Base-by-base conservation (phyloP, 1,139 yeast species). In the Tardiomyces depauwii region DNA sequence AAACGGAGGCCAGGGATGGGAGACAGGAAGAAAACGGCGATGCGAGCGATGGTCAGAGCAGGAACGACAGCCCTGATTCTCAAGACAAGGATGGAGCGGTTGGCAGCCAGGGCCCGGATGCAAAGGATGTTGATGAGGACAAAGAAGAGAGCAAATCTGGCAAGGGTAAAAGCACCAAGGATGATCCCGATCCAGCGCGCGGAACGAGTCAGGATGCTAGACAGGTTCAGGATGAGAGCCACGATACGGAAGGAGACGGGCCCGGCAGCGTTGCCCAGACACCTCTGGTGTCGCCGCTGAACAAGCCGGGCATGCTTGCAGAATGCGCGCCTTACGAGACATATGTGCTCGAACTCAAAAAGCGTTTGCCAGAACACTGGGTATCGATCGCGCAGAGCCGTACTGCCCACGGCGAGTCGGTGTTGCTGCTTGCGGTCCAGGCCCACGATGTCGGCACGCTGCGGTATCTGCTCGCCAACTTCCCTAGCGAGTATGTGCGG, bases 371-470 rank as follows among this genome's bases (percentile, higher is more conserved):
- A 2, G 41, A 39, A 13, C 21, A 25, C 27, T 18, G 21, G 10
- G 18, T 25, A 19, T 21, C 21, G 13, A 18, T 39, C 27, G 21
- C 41, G 13, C 21, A 21, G 4, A 21, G 41, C 27, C 6, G 85
- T 42, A 78, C 77, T 39, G 65, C 68, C 1, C 60, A 70, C 25
- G 95, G 96, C 0, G 88, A 84, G 56, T 82, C 95, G 7, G 68
- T 80, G 18, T 53, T 68, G 32, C 61, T 64, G 60, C 49, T 57
- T 42, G 59, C 61, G 2, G 49, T 59, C 12, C 59, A 55, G 21
- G 42, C 48, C 25, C 47, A 46, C 18, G 56, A 57, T 32, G 14
- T 50, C 2, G 51, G 47, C 1, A 61, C 77, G 0, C 74, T 86
- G 56, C 55, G 68, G 41, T 52, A 68, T 1, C 59, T 87, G 9